Evolutionary conservation across 805 yeast genomes (phyloP).

Genomic region (Candida silvicultrix): DNA sequence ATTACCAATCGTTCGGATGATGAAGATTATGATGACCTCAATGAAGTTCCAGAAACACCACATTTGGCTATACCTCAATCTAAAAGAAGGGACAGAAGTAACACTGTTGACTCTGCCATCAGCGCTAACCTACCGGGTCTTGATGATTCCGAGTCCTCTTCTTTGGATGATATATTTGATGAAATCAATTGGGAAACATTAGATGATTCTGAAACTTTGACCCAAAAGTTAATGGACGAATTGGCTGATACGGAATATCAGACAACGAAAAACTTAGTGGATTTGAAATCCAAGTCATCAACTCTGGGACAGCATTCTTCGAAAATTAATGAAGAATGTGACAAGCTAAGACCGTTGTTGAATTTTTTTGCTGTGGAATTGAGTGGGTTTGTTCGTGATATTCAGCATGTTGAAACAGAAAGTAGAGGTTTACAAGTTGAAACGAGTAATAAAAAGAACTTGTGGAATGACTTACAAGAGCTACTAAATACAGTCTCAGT

Average conservation of each 20-base stretch:
- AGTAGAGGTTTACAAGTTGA: constrained; percentile 80
- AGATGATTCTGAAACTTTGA: constrained; percentile 56
- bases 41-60: constrained; percentile 5
- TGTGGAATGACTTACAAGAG: constrained; percentile 64
- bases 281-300: constrained; percentile 38
- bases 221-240: constrained; percentile 52
- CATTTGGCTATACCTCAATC: constrained; percentile 1
- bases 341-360: constrained; percentile 45
- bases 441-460: constrained; percentile 71
- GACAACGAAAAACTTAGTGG: constrained; percentile 50
- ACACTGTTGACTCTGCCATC: constrained; percentile 26
- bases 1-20: constrained; percentile 11
- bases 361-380: constrained; percentile 55
- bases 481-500: constrained; percentile 66
- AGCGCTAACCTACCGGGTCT: constrained; percentile 21
- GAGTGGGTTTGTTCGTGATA: constrained; percentile 58
- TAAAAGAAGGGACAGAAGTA: constrained; percentile 15
- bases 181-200: constrained; percentile 71
- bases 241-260: constrained; percentile 56
- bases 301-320: constrained; percentile 36
- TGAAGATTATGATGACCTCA: constrained; percentile 14
- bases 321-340: constrained; percentile 45
- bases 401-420: constrained; percentile 64
- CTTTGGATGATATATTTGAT: constrained; percentile 61
- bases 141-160: constrained; percentile 14